Percentiles rank a stretch among this genome's conserved stretches.
Conservation (phyloP, 2,329 filamentous ascomycete species). For the Colletotrichum musicola region DNA sequence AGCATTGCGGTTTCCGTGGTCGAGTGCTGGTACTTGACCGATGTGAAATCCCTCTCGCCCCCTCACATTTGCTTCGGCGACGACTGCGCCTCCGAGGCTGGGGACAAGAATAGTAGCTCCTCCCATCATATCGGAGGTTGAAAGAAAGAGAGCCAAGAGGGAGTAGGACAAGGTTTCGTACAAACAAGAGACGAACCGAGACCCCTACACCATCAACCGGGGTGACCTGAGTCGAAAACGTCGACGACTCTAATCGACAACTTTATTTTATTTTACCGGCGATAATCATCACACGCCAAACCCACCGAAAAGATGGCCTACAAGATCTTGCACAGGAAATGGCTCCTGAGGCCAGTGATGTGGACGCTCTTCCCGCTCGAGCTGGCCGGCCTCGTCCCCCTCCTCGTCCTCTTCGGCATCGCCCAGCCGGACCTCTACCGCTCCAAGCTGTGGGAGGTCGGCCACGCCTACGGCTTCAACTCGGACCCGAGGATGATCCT, state of each 20-base stretch:
- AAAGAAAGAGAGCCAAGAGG: neutral
- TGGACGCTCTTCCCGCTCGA: constrained; percentile 76
- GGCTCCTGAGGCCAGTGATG: constrained; percentile 69
- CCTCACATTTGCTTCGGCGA: constrained; percentile 32
- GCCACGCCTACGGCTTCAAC: constrained; percentile 78
- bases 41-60: constrained; percentile 24
- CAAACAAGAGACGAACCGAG: neutral
- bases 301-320: constrained; percentile 55
- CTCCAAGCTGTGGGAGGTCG: constrained; percentile 79
- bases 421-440: constrained; percentile 80
- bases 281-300: neutral
- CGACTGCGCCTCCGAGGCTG: constrained; percentile 13
- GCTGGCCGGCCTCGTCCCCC: constrained; percentile 72
- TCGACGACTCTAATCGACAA: too few relatives aligned
- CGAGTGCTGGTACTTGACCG: constrained; percentile 36
- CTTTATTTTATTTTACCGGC: constrained; percentile 10
- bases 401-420: constrained; percentile 78
- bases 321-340: constrained; percentile 69
- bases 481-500: constrained; percentile 77
- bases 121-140: too few relatives aligned
- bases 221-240: neutral
- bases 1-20: neutral
- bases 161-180: constrained; percentile 5
- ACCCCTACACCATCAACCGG: neutral
- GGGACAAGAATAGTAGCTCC: constrained; percentile 8